Percentiles rank a stretch among this genome's conserved stretches.
These are phyloP conservation scores for Luffa aegyptiaca DNA, from an alignment of 306 rosid species.

Conservation along the genomic window DNA sequence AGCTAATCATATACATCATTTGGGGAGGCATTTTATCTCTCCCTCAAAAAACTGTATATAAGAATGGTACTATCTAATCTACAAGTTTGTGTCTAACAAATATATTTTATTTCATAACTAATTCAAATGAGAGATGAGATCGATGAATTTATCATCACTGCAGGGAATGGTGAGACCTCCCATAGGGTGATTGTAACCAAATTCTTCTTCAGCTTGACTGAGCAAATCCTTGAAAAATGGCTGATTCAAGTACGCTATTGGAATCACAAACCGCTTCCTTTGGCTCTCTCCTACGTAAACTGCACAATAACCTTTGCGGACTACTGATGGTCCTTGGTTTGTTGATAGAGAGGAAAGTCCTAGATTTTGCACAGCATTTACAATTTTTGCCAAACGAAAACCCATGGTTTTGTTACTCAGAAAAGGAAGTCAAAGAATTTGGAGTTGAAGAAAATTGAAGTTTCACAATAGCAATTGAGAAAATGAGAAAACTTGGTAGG, in stretches of 20 bases:
- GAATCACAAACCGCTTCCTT: conserved; percentile 4
- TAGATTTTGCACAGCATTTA: neutral
- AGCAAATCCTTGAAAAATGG: neutral
- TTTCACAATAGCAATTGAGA: neutral
- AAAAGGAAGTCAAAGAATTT: neutral
- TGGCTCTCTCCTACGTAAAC: neutral
- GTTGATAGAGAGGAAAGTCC: conserved; percentile 4
- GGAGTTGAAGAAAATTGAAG: neutral
- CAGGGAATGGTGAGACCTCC: conserved; percentile 6
- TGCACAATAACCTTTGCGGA: neutral
- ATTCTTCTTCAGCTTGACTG: conserved; percentile 1
- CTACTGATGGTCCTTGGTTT: neutral
- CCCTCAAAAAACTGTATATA: neutral
- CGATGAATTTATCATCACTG: neutral
- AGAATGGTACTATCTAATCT: neutral
- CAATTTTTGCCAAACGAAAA: neutral
- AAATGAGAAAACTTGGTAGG: neutral
- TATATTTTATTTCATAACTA: neutral
- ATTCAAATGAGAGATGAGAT: neutral
- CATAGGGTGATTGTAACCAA: neutral
- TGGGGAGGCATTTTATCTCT: conserved; percentile 3
- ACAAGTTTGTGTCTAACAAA: neutral
- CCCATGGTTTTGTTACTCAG: neutral
- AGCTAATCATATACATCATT: neutral
- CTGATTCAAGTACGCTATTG: conserved; percentile 1